Evolutionary conservation across 768 basidiomycete species (phyloP).

Genomic region (Kwoniella shandongensis): DNA sequence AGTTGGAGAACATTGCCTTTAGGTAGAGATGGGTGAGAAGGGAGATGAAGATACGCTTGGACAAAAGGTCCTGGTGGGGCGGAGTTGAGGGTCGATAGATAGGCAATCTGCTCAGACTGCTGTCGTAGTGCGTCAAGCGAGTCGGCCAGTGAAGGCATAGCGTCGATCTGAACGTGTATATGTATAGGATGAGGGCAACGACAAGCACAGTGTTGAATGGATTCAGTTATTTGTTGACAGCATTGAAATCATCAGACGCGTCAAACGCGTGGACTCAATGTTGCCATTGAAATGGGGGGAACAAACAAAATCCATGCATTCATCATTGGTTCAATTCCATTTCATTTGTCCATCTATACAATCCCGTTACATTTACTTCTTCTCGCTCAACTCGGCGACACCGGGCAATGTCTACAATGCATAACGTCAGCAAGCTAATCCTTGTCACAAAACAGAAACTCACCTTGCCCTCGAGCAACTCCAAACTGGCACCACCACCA

Average conservation of each 20-base stretch:
- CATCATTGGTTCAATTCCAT: neutral
- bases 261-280: slow-evolving; percentile 1
- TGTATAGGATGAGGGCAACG: slow-evolving; percentile 1
- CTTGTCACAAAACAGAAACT: slow-evolving; percentile 7
- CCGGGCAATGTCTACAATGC: slow-evolving; percentile 72
- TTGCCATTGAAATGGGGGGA: slow-evolving; percentile 4
- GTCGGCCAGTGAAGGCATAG: slow-evolving; percentile 42
- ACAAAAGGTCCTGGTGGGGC: slow-evolving; percentile 34
- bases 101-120: slow-evolving; percentile 32
- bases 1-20: slow-evolving; percentile 23
- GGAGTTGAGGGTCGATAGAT: slow-evolving; percentile 28
- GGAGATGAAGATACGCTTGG: slow-evolving; percentile 33
- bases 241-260: slow-evolving; percentile 5
- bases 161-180: neutral
- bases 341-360: neutral
- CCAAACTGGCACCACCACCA: slow-evolving; percentile 70
- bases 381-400: slow-evolving; percentile 81
- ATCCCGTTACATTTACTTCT: slow-evolving; percentile 57
- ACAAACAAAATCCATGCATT: neutral
- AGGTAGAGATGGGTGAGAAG: slow-evolving; percentile 8
- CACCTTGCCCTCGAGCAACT: slow-evolving; percentile 97
- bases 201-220: too few species aligned
- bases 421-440: neutral
- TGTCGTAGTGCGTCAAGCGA: slow-evolving; percentile 25
- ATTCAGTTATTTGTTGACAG: slow-evolving; percentile 11